Percentiles rank a stretch among this genome's conserved stretches.
Evolutionary conservation across 148 eudicot species (phyloP).

Genomic region (Silene uniflora): DNA sequence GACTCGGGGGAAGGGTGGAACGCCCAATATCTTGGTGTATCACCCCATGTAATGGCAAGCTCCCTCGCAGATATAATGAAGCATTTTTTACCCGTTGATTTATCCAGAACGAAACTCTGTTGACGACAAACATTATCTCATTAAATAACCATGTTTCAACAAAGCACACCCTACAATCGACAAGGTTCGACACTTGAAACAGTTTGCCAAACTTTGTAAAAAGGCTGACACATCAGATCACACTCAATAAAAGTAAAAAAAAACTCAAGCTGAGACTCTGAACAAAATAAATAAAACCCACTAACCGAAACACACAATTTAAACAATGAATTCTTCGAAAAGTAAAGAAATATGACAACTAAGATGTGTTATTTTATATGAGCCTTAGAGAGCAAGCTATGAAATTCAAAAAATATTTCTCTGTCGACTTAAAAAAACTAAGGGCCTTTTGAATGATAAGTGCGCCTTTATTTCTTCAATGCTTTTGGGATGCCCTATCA

Average conservation of each 20-base stretch:
- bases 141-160: not conserved
- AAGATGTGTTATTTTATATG: not conserved
- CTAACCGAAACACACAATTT: not conserved
- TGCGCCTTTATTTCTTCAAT: not conserved
- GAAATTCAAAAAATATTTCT: not conserved
- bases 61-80: constrained; percentile 51
- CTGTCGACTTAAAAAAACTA: not conserved
- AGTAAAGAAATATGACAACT: not conserved
- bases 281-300: not conserved
- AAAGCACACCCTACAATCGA: not conserved
- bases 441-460: constrained; percentile 10
- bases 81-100: constrained; percentile 56
- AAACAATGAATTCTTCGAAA: not conserved
- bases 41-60: constrained; percentile 53
- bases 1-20: constrained; percentile 36
- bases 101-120: constrained; percentile 67
- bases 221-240: not conserved
- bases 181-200: not conserved
- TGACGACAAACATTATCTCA: not conserved
- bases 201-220: not conserved
- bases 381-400: not conserved
- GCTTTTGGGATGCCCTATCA: not conserved
- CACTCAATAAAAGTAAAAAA: no score
- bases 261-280: not conserved
- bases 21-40: constrained; percentile 58